Evolutionary conservation across 345 rosid genomes (phyloP).

Genomic region (Eucalyptus erythrocorys): DNA sequence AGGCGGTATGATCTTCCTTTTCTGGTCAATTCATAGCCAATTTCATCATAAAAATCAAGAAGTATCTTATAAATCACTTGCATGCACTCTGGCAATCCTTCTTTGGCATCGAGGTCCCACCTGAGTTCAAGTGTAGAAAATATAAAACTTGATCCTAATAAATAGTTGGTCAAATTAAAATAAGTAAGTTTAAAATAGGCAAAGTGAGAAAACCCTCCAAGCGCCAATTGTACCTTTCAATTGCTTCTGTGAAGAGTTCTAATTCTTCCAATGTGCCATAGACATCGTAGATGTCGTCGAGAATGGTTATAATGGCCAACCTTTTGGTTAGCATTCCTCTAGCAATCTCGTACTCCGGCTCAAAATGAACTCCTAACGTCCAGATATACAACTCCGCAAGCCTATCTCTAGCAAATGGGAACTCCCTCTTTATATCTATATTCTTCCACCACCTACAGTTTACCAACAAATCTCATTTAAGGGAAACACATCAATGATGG

Average conservation of each 20-base stretch:
- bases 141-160: neutral
- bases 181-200: neutral
- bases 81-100: neutral
- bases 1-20: neutral
- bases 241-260: neutral
- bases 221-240: neutral
- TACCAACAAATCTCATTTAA: neutral
- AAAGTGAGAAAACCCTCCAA: too few relatives aligned
- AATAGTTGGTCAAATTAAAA: neutral
- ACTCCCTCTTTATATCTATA: neutral
- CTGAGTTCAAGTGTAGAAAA: neutral
- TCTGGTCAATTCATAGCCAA: neutral
- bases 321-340: neutral
- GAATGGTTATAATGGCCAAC: neutral
- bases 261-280: neutral
- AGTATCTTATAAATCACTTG: neutral
- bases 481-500: neutral
- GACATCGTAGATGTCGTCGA: neutral
- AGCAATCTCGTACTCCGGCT: neutral
- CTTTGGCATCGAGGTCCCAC: neutral
- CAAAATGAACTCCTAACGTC: neutral
- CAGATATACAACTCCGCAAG: neutral
- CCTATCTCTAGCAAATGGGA: constrained; percentile 2
- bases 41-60: neutral
- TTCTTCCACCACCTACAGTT: neutral